phyloP scores from a whole-genome alignment of 768 basidiomycete species.

The Lentinula edodes region DNA sequence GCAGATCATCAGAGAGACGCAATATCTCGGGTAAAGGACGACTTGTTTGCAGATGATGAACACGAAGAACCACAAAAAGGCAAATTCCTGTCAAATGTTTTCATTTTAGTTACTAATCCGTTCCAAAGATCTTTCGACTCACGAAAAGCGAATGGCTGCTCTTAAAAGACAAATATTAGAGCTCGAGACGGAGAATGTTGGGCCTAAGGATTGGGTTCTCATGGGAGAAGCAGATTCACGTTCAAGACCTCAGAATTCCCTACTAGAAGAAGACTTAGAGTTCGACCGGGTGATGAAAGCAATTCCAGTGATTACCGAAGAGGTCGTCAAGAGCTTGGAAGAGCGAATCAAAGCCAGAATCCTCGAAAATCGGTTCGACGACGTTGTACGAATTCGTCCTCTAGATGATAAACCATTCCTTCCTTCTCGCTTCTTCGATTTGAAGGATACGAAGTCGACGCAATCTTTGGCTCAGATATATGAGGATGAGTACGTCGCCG shows the following conservation, averaged over 20 bases:
- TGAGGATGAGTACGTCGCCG: slow-evolving; percentile 83
- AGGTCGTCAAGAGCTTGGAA: slow-evolving; percentile 74
- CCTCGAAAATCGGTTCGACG: slow-evolving; percentile 80
- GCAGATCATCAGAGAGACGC: slow-evolving; percentile 33
- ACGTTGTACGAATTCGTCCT: slow-evolving; percentile 79
- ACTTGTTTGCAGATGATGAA: slow-evolving; percentile 74
- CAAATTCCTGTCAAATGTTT: slow-evolving; percentile 5
- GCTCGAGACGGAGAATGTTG: slow-evolving; percentile 84
- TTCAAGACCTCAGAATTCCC: slow-evolving; percentile 81
- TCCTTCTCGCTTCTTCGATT: slow-evolving; percentile 82
- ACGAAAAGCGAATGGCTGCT: slow-evolving; percentile 73
- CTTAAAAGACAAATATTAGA: slow-evolving; percentile 74
- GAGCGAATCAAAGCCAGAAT: slow-evolving; percentile 89
- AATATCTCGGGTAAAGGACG: slow-evolving; percentile 69
- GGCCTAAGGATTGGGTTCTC: slow-evolving; percentile 87
- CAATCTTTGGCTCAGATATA: slow-evolving; percentile 95
- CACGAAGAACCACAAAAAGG: slow-evolving; percentile 30
- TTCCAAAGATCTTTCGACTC: slow-evolving; percentile 56
- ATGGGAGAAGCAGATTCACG: slow-evolving; percentile 86
- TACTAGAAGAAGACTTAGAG: slow-evolving; percentile 91
- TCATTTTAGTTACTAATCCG: slow-evolving; percentile 5
- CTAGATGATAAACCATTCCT: slow-evolving; percentile 85
- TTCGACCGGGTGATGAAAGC: slow-evolving; percentile 88
- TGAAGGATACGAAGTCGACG: slow-evolving; percentile 82
- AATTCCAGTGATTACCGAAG: slow-evolving; percentile 87